These are phyloP conservation scores for Toxoplasma gondii DNA, from an alignment of 169 alveolate species.

Conservation along the genomic window DNA sequence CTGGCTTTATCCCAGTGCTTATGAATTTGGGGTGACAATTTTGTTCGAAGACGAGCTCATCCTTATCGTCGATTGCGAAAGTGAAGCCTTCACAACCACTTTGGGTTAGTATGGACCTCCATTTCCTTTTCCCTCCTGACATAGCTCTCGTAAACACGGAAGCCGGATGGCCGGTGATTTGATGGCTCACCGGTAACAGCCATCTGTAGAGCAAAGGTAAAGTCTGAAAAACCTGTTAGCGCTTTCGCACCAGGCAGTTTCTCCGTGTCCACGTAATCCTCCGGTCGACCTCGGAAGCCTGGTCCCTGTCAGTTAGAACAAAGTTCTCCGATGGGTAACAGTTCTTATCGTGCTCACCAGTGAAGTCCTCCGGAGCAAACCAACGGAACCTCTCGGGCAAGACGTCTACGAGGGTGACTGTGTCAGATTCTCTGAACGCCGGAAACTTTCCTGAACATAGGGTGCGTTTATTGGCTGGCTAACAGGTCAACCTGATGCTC, in stretches of 20 bases:
- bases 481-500: background rate
- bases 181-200: conserved; percentile 62
- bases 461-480: background rate
- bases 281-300: conserved; percentile 75
- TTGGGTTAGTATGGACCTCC: conserved; percentile 75
- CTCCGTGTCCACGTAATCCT: conserved; percentile 74
- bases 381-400: conserved; percentile 50
- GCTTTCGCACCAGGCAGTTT: conserved; percentile 74
- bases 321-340: background rate
- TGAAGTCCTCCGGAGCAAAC: conserved; percentile 46
- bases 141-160: background rate
- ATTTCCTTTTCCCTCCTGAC: conserved; percentile 51
- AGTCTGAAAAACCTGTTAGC: conserved; percentile 70
- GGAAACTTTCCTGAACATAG: background rate
- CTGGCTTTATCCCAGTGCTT: conserved; percentile 79
- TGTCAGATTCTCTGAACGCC: background rate
- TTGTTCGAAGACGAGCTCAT: conserved; percentile 82
- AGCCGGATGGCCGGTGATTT: background rate
- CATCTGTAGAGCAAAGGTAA: conserved; percentile 72
- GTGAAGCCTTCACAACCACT: conserved; percentile 83
- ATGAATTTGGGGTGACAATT: conserved; percentile 81
- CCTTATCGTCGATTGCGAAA: conserved; percentile 79
- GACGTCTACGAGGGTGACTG: background rate
- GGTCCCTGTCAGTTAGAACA: background rate
- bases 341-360: conserved; percentile 14